Percentiles rank a stretch among this genome's conserved stretches.
These are phyloP conservation scores for Solanum dulcamara DNA, from an alignment of 257 asterid species.

Conservation along the genomic window DNA sequence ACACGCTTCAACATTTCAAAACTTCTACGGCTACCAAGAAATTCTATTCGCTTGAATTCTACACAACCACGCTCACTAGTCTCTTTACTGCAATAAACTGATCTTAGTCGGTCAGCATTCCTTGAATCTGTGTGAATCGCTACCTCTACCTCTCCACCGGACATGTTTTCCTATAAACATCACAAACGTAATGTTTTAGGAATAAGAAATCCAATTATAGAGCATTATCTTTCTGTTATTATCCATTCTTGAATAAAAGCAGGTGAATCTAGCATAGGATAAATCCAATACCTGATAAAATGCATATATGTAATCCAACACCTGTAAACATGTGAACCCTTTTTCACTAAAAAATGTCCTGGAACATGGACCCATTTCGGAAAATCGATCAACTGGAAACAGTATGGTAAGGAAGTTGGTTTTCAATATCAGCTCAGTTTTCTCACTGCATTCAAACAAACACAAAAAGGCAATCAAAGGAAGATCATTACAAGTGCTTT, in stretches of 20 bases:
- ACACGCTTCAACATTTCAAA: slow-evolving; percentile 94
- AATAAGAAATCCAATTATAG: neutral
- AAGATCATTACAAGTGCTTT: neutral
- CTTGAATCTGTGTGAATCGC: slow-evolving; percentile 89
- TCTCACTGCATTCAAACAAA: slow-evolving; percentile 56
- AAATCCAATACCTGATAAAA: slow-evolving; percentile 68
- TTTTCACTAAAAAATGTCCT: slow-evolving; percentile 70
- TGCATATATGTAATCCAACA: slow-evolving; percentile 57
- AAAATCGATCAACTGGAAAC: slow-evolving; percentile 88
- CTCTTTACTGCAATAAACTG: slow-evolving; percentile 46
- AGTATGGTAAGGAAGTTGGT: slow-evolving; percentile 68
- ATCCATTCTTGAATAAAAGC: neutral
- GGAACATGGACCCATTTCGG: slow-evolving; percentile 83
- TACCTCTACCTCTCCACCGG: slow-evolving; percentile 64
- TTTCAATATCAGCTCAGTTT: slow-evolving; percentile 58
- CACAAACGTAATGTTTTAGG: neutral
- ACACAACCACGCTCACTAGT: slow-evolving; percentile 19
- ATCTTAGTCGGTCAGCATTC: slow-evolving; percentile 71
- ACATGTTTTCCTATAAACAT: slow-evolving; percentile 48
- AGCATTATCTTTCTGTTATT: neutral
- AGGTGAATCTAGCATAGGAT: neutral
- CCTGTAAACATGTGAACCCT: slow-evolving; percentile 81
- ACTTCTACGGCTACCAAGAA: slow-evolving; percentile 85
- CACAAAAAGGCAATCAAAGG: neutral
- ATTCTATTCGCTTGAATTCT: slow-evolving; percentile 57